Percentiles rank a stretch among this genome's conserved stretches.
Conservation (phyloP, 208 protist species). For the Crithidia acanthocephali region DNA sequence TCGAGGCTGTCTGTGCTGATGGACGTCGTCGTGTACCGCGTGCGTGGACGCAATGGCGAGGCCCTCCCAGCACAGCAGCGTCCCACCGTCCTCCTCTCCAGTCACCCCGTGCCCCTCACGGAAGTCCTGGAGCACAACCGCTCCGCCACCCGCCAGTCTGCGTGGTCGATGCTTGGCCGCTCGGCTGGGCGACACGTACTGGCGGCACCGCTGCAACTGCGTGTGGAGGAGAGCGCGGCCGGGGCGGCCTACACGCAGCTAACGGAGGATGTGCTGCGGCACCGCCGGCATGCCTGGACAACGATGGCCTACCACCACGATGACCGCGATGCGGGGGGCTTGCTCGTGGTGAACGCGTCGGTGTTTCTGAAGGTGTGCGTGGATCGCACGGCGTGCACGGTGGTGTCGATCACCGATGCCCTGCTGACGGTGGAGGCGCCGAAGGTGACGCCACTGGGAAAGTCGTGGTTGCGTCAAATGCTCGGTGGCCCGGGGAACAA, state of each 20-base stretch:
- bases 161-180: no score
- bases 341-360: slow-evolving; percentile 74
- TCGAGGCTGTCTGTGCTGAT: slow-evolving; percentile 44
- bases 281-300: slow-evolving; percentile 44
- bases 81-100: slow-evolving; percentile 62
- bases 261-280: slow-evolving; percentile 66
- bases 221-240: slow-evolving; percentile 46
- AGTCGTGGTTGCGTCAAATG: slow-evolving; percentile 28
- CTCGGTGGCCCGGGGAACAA: no score
- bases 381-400: slow-evolving; percentile 43
- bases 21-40: slow-evolving; percentile 66
- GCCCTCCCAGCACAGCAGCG: slow-evolving; percentile 54
- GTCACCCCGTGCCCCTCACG: slow-evolving; percentile 38
- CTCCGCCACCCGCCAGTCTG: not conserved
- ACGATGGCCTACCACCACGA: slow-evolving; percentile 63
- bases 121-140: slow-evolving; percentile 35
- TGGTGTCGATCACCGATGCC: slow-evolving; percentile 75
- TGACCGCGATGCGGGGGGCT: slow-evolving; percentile 39
- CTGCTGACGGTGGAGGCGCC: slow-evolving; percentile 81
- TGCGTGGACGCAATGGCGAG: slow-evolving; percentile 60
- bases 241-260: slow-evolving; percentile 69
- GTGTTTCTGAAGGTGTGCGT: slow-evolving; percentile 79
- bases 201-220: slow-evolving; percentile 37
- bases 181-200: not conserved
- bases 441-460: not conserved